Evolutionary conservation across 805 yeast genomes (phyloP), one percentile per base, ranked within the genome.

Genomic region (Scheffersomyces amazonensis): DNA sequence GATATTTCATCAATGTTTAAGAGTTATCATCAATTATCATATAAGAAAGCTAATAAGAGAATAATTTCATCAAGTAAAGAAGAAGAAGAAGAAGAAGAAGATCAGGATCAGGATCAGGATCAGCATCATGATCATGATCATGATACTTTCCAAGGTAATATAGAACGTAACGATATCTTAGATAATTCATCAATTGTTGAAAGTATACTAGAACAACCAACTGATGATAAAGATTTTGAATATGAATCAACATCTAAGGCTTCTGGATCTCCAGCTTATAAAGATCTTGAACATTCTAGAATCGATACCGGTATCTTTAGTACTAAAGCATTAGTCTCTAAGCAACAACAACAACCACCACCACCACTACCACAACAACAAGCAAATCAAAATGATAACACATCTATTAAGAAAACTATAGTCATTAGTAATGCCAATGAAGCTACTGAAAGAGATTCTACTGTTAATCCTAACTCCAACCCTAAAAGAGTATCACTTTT

Each of bases 241-340:
- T 7, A 20, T 20, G 10, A 20, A 7, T 20, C 23, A 7, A 20
- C 6, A 20, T 9, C 10, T 24, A 7, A 5, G 10, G 6, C 30
- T n/a, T 27, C 17, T 13, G 17, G 17, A 13, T 7, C 15, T 13
- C 27, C 5, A 8, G 13, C 7, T 17, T n/a, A 20, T 8, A 13
- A 21, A 3, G 10, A 15, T 11, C 35, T 16, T 22, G 19, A n/a
- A 33, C 13, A 33, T 15, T 10, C 29, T 15, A 15, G 17, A 23
- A 16, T 23, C 23, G 35, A 33, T 2, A 60, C 62, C 2, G 60
- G 60, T 36, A 57, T 61, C 5, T 62, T 62, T 43, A 62, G 65
- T 37, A 49, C 60, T 6, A 44, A 20, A n/a, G 35, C 37, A 15
- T 27, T 25, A 28, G 8, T 33, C 3, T 16, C 29, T 4, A 31